Percentiles rank a stretch among this genome's conserved stretches.
Conservation (phyloP, 2,329 filamentous ascomycete genomes). For the Penicillium sp. region DNA sequence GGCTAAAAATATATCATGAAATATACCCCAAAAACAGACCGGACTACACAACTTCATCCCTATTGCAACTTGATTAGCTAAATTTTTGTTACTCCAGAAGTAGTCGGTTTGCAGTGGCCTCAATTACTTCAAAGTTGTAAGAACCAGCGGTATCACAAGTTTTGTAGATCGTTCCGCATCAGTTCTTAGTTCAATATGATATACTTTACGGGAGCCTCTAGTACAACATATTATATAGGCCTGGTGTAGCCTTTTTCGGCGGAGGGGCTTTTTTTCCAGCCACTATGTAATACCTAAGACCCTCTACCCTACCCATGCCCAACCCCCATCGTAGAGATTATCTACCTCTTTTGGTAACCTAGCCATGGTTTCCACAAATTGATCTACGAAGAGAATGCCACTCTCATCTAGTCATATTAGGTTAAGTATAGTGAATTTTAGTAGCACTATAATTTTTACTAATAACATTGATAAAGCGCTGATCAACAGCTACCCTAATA, state of each 20-base stretch:
- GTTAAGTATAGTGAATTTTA: too few relatives aligned
- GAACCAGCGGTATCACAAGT: not conserved
- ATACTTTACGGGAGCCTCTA: not conserved
- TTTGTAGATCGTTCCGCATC: not conserved
- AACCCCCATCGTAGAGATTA: not conserved
- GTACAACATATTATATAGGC: not conserved
- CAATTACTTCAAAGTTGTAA: not conserved
- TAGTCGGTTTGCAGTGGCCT: not conserved
- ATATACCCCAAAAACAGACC: not conserved
- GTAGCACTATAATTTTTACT: too few relatives aligned
- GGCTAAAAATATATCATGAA: slow-evolving; percentile 1
- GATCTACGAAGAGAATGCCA: not conserved
- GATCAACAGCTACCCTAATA: too few relatives aligned
- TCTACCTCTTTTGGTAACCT: not conserved
- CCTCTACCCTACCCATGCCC: not conserved
- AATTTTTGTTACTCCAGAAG: not conserved
- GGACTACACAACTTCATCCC: not conserved
- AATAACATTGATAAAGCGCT: not conserved
- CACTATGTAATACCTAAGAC: not conserved
- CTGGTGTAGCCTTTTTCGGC: too few relatives aligned
- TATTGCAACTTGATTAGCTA: not conserved
- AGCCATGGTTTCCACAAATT: not conserved
- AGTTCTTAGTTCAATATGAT: not conserved
- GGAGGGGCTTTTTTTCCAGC: not conserved
- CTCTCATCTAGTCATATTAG: too few relatives aligned